These are phyloP conservation scores for Strobilomyces echinocephalus DNA, from an alignment of 768 basidiomycete species.

Conservation along the genomic window DNA sequence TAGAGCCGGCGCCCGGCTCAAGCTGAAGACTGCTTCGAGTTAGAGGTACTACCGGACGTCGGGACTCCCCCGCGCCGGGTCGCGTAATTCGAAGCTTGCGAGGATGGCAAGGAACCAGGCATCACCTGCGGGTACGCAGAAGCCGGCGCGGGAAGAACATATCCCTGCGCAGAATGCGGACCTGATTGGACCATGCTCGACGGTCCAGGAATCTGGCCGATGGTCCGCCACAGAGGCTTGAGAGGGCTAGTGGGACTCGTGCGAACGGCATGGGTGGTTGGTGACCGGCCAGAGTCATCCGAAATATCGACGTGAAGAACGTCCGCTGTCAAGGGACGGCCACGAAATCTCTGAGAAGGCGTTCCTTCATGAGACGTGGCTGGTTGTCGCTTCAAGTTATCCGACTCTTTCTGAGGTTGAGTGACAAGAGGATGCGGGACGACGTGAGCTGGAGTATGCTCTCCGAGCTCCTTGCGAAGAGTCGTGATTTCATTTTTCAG, in stretches of 20 bases:
- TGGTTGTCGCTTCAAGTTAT: not conserved
- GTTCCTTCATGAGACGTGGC: slow-evolving; percentile 1
- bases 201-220: not conserved
- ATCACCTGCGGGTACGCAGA: slow-evolving; percentile 26
- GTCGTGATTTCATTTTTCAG: slow-evolving; percentile 56
- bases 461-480: slow-evolving; percentile 64
- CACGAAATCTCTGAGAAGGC: not conserved
- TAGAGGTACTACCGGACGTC: not conserved
- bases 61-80: not conserved
- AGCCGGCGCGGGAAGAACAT: slow-evolving; percentile 18
- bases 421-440: not conserved
- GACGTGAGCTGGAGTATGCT: slow-evolving; percentile 19
- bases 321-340: not conserved
- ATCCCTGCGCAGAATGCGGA: not conserved
- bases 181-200: not conserved
- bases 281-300: not conserved
- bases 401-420: not conserved
- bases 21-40: too few relatives aligned
- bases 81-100: not conserved
- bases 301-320: not conserved
- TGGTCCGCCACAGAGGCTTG: not conserved
- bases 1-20: too few relatives aligned
- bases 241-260: not conserved
- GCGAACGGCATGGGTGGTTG: not conserved
- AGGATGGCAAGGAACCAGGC: slow-evolving; percentile 22